Evolutionary conservation across 2,329 filamentous ascomycete genomes (phyloP), one percentile per base, ranked within the genome.

Genomic region (Fusarium beomiforme): DNA sequence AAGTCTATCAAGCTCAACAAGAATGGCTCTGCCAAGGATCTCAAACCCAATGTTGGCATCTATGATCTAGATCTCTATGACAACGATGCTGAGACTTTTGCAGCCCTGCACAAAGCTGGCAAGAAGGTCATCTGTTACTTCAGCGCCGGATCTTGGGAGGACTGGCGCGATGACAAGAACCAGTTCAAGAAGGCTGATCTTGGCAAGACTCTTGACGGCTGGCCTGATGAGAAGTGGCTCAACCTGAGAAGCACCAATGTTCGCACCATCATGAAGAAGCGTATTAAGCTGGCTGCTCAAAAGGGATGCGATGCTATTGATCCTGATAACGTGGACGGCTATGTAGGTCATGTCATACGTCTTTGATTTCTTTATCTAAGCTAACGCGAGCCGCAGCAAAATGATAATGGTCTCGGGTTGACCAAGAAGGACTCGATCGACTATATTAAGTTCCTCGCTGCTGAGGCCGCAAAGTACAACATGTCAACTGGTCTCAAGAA

Each of bases 51-150:
- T 67, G 87, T 89, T 1, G 80, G 83, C 8, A 81, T 91, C 43
- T 82, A 77, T 62, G 81, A 83, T 66, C 57, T 90, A 1, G 83
- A 86, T 16, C 79, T 91, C 46, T 91, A 87, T 78, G 89, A 91
- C 77, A 89, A 83, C 72, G 56, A 75, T 29, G 68, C 61, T 4
- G 55, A 69, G 17, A 78, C 78, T 4, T 77, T 92, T 63, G 84
- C 89, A 65, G 82, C 90, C 16, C 89, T 91, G 78, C 82, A 85
- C 61, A 88, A 86, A 54, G 78, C 81, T 9, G 86, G 85, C 12
- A 87, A 87, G 75, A 89, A 87, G 67, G 87, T 93, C 58, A 90
- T 93, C 64, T 94, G 92, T 82, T 94, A 94, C 80, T 93, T 93
- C 81, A 91, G 89, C 55, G 91, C 90, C 0, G 92, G 92, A 2